A percentile compares a stretch with the other conserved stretches of the same genome.
Conservation (phyloP, 129 eudicot species). For the Arctium minus region DNA sequence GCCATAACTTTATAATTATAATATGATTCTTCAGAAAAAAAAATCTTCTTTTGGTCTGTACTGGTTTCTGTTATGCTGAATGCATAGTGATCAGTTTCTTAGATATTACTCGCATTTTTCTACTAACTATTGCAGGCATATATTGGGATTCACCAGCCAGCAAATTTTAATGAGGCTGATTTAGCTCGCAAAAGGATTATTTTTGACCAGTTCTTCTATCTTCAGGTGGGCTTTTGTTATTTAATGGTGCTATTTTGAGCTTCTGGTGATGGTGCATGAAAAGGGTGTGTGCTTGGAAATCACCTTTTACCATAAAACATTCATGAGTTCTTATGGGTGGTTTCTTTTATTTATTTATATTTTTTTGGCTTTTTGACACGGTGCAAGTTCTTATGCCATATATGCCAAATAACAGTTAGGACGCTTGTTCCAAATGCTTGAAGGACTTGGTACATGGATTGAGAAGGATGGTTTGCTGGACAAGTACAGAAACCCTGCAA, state of each 20-base stretch:
- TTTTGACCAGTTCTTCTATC: slow-evolving; percentile 93
- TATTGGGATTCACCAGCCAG: slow-evolving; percentile 84
- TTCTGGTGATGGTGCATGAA: neutral
- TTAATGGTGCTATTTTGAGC: neutral
- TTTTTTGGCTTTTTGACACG: slow-evolving; percentile 9
- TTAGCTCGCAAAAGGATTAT: slow-evolving; percentile 92
- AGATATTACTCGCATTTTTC: slow-evolving; percentile 8
- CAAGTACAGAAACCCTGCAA: slow-evolving; percentile 63
- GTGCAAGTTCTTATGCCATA: slow-evolving; percentile 2
- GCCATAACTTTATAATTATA: neutral
- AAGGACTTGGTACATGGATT: slow-evolving; percentile 77
- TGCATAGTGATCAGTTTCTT: slow-evolving; percentile 7
- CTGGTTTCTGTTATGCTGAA: neutral
- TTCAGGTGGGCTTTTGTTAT: slow-evolving; percentile 55
- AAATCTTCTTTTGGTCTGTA: neutral
- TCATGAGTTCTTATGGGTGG: neutral
- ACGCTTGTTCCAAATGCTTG: slow-evolving; percentile 93
- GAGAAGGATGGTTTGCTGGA: slow-evolving; percentile 82
- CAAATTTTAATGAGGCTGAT: slow-evolving; percentile 63
- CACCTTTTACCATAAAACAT: neutral
- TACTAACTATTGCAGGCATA: slow-evolving; percentile 64
- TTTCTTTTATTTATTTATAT: neutral
- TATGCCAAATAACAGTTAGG: slow-evolving; percentile 50
- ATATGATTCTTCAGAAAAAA: neutral
- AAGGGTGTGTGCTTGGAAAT: neutral